phyloP scores from a whole-genome alignment of 345 rosid genomes.

The Sisymbrium altissimum region DNA sequence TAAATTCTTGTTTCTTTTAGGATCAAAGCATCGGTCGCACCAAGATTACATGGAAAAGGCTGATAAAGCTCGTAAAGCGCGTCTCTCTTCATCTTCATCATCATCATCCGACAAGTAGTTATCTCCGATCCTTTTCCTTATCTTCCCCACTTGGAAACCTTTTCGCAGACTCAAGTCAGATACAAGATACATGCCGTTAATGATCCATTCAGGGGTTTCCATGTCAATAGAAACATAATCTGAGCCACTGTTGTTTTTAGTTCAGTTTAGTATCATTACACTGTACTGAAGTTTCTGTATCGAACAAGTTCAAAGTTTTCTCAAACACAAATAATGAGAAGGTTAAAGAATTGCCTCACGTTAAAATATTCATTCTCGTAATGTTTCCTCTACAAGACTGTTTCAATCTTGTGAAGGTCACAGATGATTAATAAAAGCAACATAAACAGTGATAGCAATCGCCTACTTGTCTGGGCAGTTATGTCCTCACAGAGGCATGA shows the following conservation, averaged over 20 bases:
- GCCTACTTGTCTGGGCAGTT: slow-evolving; percentile 7
- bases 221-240: slow-evolving; percentile 8
- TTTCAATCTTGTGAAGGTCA: slow-evolving; percentile 1
- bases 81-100: slow-evolving; percentile 60
- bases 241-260: neutral
- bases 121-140: neutral
- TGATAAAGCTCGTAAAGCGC: slow-evolving; percentile 73
- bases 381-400: neutral
- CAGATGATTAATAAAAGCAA: neutral
- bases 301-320: neutral
- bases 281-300: slow-evolving; percentile 10
- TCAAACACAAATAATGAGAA: neutral
- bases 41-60: slow-evolving; percentile 98
- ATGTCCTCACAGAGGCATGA: slow-evolving; percentile 66
- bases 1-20: slow-evolving; percentile 33
- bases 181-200: neutral
- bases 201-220: neutral
- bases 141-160: neutral
- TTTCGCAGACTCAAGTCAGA: slow-evolving; percentile 3
- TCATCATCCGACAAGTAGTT: slow-evolving; percentile 37
- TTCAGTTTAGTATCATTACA: neutral
- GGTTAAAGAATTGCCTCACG: neutral
- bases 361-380: neutral
- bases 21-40: slow-evolving; percentile 80
- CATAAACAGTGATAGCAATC: neutral